A percentile compares a stretch with the other conserved stretches of the same genome.
phyloP scores from a whole-genome alignment of 306 rosid genomes.

The Inga oerstediana region DNA sequence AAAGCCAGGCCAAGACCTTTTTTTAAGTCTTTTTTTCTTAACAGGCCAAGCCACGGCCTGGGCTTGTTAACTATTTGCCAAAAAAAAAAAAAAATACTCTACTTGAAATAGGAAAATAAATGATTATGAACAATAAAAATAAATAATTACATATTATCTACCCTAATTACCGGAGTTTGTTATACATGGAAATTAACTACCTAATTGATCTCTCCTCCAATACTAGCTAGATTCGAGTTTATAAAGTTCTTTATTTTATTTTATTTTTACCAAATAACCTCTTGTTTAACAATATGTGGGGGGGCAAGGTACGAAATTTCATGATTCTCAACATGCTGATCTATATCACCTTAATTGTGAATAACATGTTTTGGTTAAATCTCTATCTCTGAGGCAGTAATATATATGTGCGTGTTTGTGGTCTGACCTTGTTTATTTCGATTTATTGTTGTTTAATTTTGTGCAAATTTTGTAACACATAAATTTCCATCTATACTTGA shows the following conservation, averaged over 20 bases:
- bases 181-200: neutral
- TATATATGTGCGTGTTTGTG: neutral
- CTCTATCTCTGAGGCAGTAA: neutral
- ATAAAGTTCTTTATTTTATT: neutral
- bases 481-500: constrained; percentile 5
- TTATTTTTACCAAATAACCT: neutral
- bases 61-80: too few species aligned
- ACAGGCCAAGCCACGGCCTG: too few species aligned
- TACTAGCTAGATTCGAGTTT: neutral
- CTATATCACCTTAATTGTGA: constrained; percentile 4
- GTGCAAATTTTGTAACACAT: neutral
- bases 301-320: constrained; percentile 12
- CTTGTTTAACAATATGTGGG: neutral
- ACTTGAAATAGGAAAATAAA: too few species aligned
- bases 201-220: neutral
- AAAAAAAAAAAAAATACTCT: too few species aligned
- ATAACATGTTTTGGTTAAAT: neutral
- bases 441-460: neutral
- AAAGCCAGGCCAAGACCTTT: too few species aligned
- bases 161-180: neutral
- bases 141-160: neutral
- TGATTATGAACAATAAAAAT: too few species aligned
- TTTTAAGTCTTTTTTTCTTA: too few species aligned
- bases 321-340: constrained; percentile 5
- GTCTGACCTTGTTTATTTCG: neutral